Evolutionary conservation across 345 rosid species (phyloP).

Genomic region (Pugionium dolabratum): DNA sequence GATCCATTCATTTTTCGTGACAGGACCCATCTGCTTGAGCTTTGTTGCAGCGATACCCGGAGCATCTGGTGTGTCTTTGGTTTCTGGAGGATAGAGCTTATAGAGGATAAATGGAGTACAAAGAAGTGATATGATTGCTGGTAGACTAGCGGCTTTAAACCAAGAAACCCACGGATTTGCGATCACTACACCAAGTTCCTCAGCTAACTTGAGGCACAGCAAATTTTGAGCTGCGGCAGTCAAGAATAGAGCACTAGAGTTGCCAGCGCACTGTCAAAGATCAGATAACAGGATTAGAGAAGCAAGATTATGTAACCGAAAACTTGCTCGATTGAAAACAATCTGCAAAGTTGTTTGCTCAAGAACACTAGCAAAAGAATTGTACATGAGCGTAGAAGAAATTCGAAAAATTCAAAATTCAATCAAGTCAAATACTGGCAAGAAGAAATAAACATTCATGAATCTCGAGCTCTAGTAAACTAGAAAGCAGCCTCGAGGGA

Average conservation of each 20-base stretch:
- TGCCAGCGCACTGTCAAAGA: constrained; percentile 75
- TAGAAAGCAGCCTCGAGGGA: too few species aligned
- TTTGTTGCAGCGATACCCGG: constrained; percentile 86
- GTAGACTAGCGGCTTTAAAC: constrained; percentile 94
- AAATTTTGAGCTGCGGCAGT: constrained; percentile 98
- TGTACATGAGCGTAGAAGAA: too few species aligned
- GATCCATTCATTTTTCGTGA: constrained; percentile 79
- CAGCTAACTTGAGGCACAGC: constrained; percentile 88
- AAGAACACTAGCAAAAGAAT: too few species aligned
- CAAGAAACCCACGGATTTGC: constrained; percentile 91
- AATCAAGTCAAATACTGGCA: too few species aligned
- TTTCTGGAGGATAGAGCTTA: constrained; percentile 93
- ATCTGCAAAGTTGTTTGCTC: too few species aligned
- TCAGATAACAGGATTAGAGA: too few species aligned
- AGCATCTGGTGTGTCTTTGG: constrained; percentile 91
- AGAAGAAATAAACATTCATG: too few species aligned
- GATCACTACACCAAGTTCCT: constrained; percentile 84
- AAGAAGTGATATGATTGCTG: constrained; percentile 70
- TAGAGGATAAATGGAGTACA: constrained; percentile 78
- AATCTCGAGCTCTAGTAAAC: too few species aligned
- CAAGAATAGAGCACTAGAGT: constrained; percentile 94
- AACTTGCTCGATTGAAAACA: too few species aligned
- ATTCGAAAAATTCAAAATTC: too few species aligned
- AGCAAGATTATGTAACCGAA: too few species aligned
- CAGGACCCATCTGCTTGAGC: constrained; percentile 80